Evolutionary conservation across 345 rosid species (phyloP).

Genomic region (Tarenaya hassleriana): DNA sequence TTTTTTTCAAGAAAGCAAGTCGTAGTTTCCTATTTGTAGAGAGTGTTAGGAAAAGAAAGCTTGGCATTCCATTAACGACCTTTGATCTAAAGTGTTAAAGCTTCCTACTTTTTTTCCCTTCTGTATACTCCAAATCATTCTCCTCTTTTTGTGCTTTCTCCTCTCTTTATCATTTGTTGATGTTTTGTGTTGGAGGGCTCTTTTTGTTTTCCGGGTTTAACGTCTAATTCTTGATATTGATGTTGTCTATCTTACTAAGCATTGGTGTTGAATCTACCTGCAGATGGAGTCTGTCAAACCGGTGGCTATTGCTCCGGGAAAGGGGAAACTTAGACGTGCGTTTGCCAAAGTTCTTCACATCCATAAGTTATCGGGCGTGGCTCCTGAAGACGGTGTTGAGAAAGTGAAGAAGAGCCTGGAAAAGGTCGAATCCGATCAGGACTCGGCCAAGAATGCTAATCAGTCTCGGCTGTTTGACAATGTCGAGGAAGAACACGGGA

Average conservation of each 20-base stretch:
- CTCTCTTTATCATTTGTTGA: no score
- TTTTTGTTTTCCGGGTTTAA: slow-evolving; percentile 18
- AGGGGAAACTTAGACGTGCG: slow-evolving; percentile 57
- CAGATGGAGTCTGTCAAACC: slow-evolving; percentile 76
- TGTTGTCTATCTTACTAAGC: slow-evolving; percentile 10
- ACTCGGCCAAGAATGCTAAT: slow-evolving; percentile 23
- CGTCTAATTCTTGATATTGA: slow-evolving; percentile 25
- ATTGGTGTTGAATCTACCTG: slow-evolving; percentile 16
- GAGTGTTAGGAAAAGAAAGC: no score
- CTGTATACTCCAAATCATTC: no score
- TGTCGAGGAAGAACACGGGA: slow-evolving; percentile 38
- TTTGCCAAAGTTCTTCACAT: slow-evolving; percentile 70
- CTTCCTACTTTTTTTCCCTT: no score
- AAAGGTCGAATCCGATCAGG: slow-evolving; percentile 18
- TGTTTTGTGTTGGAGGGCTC: no score
- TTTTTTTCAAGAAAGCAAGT: no score
- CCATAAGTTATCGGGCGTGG: slow-evolving; percentile 48
- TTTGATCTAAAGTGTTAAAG: no score
- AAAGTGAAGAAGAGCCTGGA: slow-evolving; percentile 33
- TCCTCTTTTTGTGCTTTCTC: no score
- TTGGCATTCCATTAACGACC: no score
- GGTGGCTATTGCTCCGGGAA: slow-evolving; percentile 44
- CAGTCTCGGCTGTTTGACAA: slow-evolving; percentile 40
- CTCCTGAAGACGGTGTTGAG: slow-evolving; percentile 36
- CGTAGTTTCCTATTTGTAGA: no score